Evolutionary conservation across 352 stramenopile genomes (phyloP).

Genomic region (Phytophthora syringae): DNA sequence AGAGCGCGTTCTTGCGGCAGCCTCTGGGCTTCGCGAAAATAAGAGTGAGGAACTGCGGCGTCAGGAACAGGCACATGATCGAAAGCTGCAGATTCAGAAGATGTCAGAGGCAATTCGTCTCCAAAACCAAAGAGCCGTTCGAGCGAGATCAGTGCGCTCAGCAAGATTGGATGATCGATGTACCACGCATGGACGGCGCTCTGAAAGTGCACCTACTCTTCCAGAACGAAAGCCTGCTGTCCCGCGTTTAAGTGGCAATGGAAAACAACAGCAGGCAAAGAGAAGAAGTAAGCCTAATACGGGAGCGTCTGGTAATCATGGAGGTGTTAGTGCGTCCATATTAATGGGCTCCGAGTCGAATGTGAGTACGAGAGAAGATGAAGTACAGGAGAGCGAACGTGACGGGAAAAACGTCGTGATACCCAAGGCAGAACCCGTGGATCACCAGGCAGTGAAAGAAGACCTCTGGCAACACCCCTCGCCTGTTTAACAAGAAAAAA

Average conservation of each 20-base stretch:
- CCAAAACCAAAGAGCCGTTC: conserved; percentile 49
- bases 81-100: conserved; percentile 51
- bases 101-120: conserved; percentile 63
- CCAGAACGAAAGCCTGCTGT: conserved; percentile 61
- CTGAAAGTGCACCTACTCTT: conserved; percentile 14
- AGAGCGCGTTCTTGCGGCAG: conserved; percentile 50
- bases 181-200: background rate
- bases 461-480: conserved; percentile 3
- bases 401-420: background rate
- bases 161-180: background rate
- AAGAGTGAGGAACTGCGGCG: conserved; percentile 29
- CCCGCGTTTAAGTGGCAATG: conserved; percentile 47
- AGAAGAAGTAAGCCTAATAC: conserved; percentile 18
- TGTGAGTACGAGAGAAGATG: background rate
- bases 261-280: conserved; percentile 12
- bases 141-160: conserved; percentile 3
- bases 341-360: conserved; percentile 15
- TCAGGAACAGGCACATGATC: conserved; percentile 38
- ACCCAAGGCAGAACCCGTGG: background rate
- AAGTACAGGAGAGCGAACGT: background rate
- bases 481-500: conserved; percentile 21
- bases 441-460: conserved; percentile 20
- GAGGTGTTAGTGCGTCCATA: conserved; percentile 33
- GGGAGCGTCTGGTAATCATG: background rate
- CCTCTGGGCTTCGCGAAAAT: conserved; percentile 47